Base-by-base conservation (phyloP, 768 basidiomycete species). In the Mycena olivaceomarginata region DNA sequence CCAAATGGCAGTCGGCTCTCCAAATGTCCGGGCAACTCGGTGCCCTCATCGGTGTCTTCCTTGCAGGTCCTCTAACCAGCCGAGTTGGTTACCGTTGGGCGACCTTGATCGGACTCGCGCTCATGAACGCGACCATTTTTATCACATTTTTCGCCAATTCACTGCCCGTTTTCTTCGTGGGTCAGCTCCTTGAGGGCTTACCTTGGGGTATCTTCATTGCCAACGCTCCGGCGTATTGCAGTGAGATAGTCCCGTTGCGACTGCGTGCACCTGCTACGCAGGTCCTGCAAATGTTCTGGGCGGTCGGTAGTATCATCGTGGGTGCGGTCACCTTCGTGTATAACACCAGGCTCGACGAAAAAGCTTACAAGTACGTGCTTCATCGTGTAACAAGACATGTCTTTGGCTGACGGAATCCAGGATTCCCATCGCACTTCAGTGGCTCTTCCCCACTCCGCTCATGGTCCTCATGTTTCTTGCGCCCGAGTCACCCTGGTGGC, bases 241-340 rank as follows among this genome's bases (percentile, higher is more conserved):
- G 78, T 16, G 78, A 79, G 75, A 79, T 79, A 8, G 78, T 79
- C 59, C 78, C 78, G 22, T 16, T 79, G 67, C 78, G 75, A n/a
- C 67, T 79, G 39, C 78, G 78, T 18, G 78, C 78, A 1, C 78
- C 78, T 18, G 74, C 74, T 16, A 79, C 78, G 69, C 78, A 79
- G 72, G 43, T 79, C 53, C 75, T 79, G n/a, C 78, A 79, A 51
- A 79, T 79, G 78, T 79, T 79, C 78, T 79, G 78, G 78, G 78
- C 78, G 15, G 41, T 79, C 43, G 78, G 78, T 2, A 69, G 67
- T 20, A 79, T 79, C 71, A 79, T 79, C 65, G 78, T 79, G 67
- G 78, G 78, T 16, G 78, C 75, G 10, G 78, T 79, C 75, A 76
- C 78, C 63, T 79, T 66, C 65, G 78, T 79, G 20, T 79, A 79